A percentile compares a stretch with the other conserved stretches of the same genome.
These are phyloP conservation scores for Daldinia concentrica DNA, from an alignment of 495 filamentous ascomycete genomes.

Conservation along the genomic window DNA sequence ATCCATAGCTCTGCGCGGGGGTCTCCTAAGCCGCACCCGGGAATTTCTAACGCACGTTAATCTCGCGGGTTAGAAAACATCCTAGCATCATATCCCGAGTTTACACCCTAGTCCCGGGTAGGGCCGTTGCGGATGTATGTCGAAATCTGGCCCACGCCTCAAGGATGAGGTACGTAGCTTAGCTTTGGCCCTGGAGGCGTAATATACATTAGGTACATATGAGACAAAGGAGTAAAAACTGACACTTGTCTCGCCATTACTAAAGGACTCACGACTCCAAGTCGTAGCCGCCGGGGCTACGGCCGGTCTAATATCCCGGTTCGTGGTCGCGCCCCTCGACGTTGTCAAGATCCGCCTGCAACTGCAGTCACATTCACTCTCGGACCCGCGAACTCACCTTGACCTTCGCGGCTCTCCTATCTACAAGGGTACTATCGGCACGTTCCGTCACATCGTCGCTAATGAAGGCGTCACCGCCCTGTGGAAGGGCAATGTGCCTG, in stretches of 20 bases:
- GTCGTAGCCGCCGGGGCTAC: constrained; percentile 85
- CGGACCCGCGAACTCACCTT: constrained; percentile 67
- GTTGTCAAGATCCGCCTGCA: constrained; percentile 98
- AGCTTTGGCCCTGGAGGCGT: not conserved
- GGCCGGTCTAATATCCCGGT: constrained; percentile 91
- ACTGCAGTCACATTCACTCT: constrained; percentile 83
- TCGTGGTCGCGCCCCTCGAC: constrained; percentile 91
- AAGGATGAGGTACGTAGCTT: constrained; percentile 78
- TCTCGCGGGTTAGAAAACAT: not conserved
- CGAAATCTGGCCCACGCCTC: constrained; percentile 75
- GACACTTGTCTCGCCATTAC: not conserved
- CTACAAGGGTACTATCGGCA: constrained; percentile 82
- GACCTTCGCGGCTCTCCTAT: constrained; percentile 66
- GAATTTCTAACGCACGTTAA: not conserved
- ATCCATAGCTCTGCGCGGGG: not conserved
- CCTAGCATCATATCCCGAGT: constrained; percentile 5
- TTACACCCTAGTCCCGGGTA: constrained; percentile 27
- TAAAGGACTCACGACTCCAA: constrained; percentile 80
- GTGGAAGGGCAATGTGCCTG: constrained; percentile 98
- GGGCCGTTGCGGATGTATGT: constrained; percentile 69
- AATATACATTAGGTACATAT: not conserved
- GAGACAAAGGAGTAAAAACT: not conserved
- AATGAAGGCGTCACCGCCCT: constrained; percentile 86
- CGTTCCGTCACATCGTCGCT: constrained; percentile 76
- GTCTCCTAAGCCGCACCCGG: not conserved